Evolutionary conservation across 176 grass and related monocot genomes (phyloP), one percentile per base, ranked within the genome.

Genomic region (Cenchrus americanus): DNA sequence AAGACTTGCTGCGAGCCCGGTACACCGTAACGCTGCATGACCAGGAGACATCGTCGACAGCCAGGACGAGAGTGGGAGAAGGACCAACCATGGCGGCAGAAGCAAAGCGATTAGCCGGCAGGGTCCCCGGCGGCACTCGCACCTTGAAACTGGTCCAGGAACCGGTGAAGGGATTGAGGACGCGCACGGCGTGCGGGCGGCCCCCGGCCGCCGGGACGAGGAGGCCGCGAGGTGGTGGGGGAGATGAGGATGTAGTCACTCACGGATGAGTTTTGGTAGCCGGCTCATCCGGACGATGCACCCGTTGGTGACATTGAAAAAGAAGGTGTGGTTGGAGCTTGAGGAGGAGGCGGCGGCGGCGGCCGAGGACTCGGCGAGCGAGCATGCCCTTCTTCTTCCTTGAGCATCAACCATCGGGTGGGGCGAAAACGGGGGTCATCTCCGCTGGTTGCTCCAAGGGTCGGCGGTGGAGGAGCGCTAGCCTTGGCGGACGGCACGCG

Each of bases 151-250:
- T 6, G 1, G 10, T 18, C 7, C 43, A 0, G 52, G 34, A 14
- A 34, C 50, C 65, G 3, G 65, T 81, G 65, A 81, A 69, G n/a
- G 78, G 50, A 30, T 81, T 69, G 50, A 81, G 78, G 1, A 81
- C 64, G 1, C 19, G 49, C 7, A 32, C 64, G 6, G 50, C 32
- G 32, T 69, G 64, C 37, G 49, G 14, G 14, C 27, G 26, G 6
- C 2, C 11, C 4, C 13, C 0, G 7, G 55, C 72, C 3, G 72
- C 72, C 3, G 57, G 14, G 15, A 75, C 49, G 27, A 75, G 15
- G 49, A 37, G 18, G 14, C 27, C 72, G 32, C 42, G n/a, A 6
- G 42, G 51, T 30, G 73, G 30, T 10, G 22, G 50, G 13, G 50
- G 18, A 15, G 27, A 14, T 5, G 48, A 75, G 0, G 73, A 23